These are phyloP conservation scores for Agrocybe pediades DNA, from an alignment of 768 basidiomycete genomes.

Conservation along the genomic window DNA sequence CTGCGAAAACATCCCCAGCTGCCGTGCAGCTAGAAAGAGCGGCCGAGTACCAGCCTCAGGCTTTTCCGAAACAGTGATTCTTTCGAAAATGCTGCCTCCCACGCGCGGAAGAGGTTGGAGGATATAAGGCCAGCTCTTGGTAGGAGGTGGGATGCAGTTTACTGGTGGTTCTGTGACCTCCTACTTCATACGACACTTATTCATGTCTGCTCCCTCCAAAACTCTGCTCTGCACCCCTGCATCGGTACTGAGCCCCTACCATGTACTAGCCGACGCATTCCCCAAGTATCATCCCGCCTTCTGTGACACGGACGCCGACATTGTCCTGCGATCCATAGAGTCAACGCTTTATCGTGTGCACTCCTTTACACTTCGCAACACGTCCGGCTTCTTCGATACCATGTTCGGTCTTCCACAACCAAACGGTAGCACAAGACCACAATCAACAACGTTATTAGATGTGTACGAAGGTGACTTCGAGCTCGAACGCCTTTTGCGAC, in stretches of 20 bases:
- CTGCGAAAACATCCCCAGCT: slow-evolving; percentile 12
- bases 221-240: slow-evolving; percentile 13
- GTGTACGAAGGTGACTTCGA: slow-evolving; percentile 44
- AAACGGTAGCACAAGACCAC: slow-evolving; percentile 1
- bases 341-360: slow-evolving; percentile 57
- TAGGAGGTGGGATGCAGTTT: neutral
- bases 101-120: slow-evolving; percentile 15
- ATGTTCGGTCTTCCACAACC: slow-evolving; percentile 63
- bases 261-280: slow-evolving; percentile 14
- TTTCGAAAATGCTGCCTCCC: slow-evolving; percentile 17
- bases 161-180: slow-evolving; percentile 3
- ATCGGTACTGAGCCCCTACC: slow-evolving; percentile 4
- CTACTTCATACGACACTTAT: neutral
- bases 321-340: slow-evolving; percentile 42
- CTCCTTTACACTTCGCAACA: slow-evolving; percentile 55
- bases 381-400: slow-evolving; percentile 61
- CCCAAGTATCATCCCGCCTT: slow-evolving; percentile 33
- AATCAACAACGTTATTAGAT: slow-evolving; percentile 22
- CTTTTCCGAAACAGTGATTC: slow-evolving; percentile 16
- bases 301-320: slow-evolving; percentile 34
- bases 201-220: slow-evolving; percentile 19
- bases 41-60: slow-evolving; percentile 16
- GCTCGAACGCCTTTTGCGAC: slow-evolving; percentile 56
- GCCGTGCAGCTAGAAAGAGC: slow-evolving; percentile 13
- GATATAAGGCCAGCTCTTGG: neutral